phyloP scores from a whole-genome alignment of 257 asterid genomes.

The Plantago major region DNA sequence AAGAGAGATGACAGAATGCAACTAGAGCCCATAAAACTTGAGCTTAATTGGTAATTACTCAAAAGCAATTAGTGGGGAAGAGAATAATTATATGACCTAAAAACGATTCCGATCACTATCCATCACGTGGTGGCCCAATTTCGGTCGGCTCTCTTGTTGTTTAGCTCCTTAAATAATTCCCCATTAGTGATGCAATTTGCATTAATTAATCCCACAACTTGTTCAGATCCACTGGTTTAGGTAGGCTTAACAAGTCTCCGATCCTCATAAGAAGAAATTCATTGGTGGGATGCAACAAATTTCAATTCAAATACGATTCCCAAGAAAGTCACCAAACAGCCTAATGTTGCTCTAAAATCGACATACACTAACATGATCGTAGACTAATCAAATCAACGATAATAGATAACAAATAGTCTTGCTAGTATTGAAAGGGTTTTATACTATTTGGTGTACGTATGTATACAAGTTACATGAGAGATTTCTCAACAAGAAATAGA shows the following conservation, averaged over 20 bases:
- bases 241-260: conserved; percentile 14
- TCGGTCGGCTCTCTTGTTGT: conserved; percentile 29
- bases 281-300: conserved; percentile 15
- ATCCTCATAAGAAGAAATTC: neutral
- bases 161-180: neutral
- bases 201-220: conserved; percentile 33
- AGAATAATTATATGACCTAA: conserved; percentile 17
- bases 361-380: neutral
- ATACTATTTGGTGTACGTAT: no score
- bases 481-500: no score
- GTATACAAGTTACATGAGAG: no score
- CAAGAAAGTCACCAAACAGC: conserved; percentile 20
- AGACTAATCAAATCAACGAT: no score
- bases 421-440: no score
- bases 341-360: neutral
- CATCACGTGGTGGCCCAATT: conserved; percentile 42
- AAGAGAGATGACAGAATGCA: no score
- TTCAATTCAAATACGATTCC: conserved; percentile 15
- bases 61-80: no score
- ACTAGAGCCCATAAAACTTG: no score
- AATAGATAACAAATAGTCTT: no score
- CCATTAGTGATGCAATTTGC: conserved; percentile 25
- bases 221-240: neutral
- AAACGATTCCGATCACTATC: conserved; percentile 41
- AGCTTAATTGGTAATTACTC: no score